Conservation (phyloP, 305 asterid species). For the Fraxinus sp. region DNA sequence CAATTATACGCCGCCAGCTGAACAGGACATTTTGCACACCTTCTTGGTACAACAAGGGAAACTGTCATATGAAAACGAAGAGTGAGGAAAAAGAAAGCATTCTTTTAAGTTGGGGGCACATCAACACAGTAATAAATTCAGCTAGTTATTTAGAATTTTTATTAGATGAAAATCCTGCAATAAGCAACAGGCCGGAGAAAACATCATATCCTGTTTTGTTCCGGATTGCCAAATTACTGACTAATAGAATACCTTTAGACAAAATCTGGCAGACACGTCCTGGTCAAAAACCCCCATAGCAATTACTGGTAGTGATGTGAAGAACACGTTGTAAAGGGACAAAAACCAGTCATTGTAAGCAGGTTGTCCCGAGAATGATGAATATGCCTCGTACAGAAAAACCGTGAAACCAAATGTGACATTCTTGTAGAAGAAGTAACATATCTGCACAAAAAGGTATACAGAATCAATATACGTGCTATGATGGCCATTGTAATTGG, state of each 20-base stretch:
- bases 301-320: conserved; percentile 89
- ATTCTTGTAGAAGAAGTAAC: conserved; percentile 98
- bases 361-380: conserved; percentile 97
- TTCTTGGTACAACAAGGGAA: conserved; percentile 93
- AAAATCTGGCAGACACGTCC: conserved; percentile 84
- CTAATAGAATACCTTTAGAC: conserved; percentile 64
- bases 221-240: neutral
- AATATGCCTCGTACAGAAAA: conserved; percentile 78
- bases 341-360: conserved; percentile 96
- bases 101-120: neutral
- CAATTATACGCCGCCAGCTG: conserved; percentile 85
- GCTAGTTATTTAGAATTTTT: neutral
- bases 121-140: neutral
- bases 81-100: conserved; percentile 21
- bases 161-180: neutral
- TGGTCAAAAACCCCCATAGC: conserved; percentile 97
- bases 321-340: conserved; percentile 87
- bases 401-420: conserved; percentile 73
- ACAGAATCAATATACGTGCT: conserved; percentile 7
- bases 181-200: neutral
- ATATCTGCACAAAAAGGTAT: conserved; percentile 56
- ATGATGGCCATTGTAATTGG: neutral
- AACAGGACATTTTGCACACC: conserved; percentile 88
- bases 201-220: neutral
- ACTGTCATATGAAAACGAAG: conserved; percentile 46